Conservation (phyloP, 768 basidiomycete genomes). For the Cystobasidium tubakii region DNA sequence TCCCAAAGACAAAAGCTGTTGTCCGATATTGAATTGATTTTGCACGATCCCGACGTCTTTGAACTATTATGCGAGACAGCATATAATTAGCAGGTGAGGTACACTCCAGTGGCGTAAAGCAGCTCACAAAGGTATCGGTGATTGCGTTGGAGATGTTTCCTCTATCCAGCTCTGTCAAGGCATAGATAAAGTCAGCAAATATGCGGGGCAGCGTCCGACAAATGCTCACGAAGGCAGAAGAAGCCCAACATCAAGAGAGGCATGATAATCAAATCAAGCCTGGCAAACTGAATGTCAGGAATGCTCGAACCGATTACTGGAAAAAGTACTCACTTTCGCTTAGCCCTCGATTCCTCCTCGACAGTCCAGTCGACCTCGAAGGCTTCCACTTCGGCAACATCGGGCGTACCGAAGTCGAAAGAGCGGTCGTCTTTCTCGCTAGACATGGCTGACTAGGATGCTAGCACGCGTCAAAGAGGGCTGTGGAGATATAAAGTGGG, state of each 20-base stretch:
- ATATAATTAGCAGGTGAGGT: not conserved
- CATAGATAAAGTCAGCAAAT: not conserved
- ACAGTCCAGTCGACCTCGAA: conserved; percentile 21
- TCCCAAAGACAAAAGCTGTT: conserved; percentile 46
- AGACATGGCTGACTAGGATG: not conserved
- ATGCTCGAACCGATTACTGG: not conserved
- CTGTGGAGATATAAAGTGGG: too few relatives aligned
- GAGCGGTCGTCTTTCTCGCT: not conserved
- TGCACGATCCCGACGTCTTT: conserved; percentile 42
- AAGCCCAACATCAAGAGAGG: conserved; percentile 46
- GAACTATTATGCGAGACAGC: conserved; percentile 29
- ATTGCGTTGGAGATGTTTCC: conserved; percentile 48
- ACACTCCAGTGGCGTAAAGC: not conserved
- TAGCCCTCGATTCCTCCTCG: conserved; percentile 22
- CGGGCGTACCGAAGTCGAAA: not conserved
- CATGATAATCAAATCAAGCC: conserved; percentile 46
- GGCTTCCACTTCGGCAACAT: not conserved
- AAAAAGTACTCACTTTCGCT: conserved; percentile 28
- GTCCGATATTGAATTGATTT: conserved; percentile 43
- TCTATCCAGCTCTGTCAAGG: conserved; percentile 40
- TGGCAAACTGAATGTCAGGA: too few relatives aligned
- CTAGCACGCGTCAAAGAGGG: not conserved
- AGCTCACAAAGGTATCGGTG: conserved; percentile 39
- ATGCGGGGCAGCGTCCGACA: too few relatives aligned
- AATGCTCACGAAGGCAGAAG: conserved; percentile 45